Evolutionary conservation across 139 green algal species (phyloP), one percentile per base, ranked within the genome.

Genomic region (Auxenochlorella pyrenoidosa): DNA sequence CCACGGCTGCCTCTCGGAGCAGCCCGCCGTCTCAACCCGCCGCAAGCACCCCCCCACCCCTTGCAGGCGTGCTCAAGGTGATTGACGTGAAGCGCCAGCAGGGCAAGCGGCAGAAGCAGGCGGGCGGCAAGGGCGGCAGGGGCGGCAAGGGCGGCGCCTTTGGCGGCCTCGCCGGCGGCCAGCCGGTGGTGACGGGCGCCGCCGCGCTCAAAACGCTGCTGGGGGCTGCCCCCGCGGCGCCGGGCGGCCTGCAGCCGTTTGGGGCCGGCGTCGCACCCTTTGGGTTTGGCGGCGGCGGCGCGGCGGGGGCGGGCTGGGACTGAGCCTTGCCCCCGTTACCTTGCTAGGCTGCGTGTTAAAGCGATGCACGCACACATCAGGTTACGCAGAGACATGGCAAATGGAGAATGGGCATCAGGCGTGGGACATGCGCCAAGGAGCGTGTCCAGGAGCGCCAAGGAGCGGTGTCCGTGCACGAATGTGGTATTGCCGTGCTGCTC

Each of bases 41-140:
- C 70, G 24, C 15, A 76, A 28, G 0, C 34, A 32, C 36, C 10
- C 36, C 3, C n/a, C n/a, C n/a, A n/a, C n/a, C n/a, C 77, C 18
- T 15, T 71, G 79, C 79, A 84, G 80, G 80, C 63, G 63, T 86
- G 63, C 41, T 86, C 41, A 86, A 86, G 41, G 80, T 86, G 63
- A 86, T 86, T 34, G 80, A 86, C 18, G 15, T 77, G 28, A 76
- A 41, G 80, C 38, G 80, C 36, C 66, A 77, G 63, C 47, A 71
- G 77, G 41, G 32, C 15, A 86, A 86, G 65, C 54, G 36, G 44
- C 44, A 40, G 44, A 68, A 68, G 66, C 32, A 36, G 32, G 66
- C 28, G n/a, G 40, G 26, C 73, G 73, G 73, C 73, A 79, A 79
- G 40, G 40, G 36, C 51, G 73, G 66, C 32, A 73, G 41, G 66